Base-by-base conservation (phyloP, 1,139 yeast genomes). In the Zygoascus sp. region DNA sequence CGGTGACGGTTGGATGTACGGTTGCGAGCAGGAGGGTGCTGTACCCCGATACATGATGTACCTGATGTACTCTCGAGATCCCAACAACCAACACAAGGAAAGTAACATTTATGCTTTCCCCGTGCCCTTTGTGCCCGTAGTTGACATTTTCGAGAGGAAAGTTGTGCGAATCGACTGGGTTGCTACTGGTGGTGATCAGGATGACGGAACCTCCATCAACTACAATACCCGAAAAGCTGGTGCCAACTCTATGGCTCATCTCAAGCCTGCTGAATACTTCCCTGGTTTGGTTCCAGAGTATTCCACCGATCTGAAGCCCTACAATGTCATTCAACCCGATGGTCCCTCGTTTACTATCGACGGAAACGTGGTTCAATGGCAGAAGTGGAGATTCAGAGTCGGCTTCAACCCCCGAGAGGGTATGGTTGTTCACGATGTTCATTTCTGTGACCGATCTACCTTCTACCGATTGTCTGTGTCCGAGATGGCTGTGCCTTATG, bases 1-100 rank as follows among this genome's bases (percentile, higher is more conserved):
- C 83, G 58, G 84, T 83, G 96, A 87, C 63, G 90, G 94, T 45
- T 87, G 96, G 95, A 86, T 86, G 74, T 86, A 86, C 64, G 96
- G 95, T 57, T 82, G 88, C 37, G 48, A 46, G 19, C 83, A 89
- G 81, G 84, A 88, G 81, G 94, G 89, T 41, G 77, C 83, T 44
- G 73, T 80, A 44, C 80, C 80, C 61, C 75, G 87, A 64, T 72
- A 81, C 68, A 69, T 82, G 57, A 92, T 84, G 70, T 79, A 82
- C 65, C 83, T 81, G 70, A 81, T 84, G 81, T 87, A 87, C 67
- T 55, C 61, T 55, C 59, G 67, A 40, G 59, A 63, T 47, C 77
- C 88, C 53, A 79, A 79, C 61, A 80, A 80, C 52, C 72, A 81
- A 61, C 92, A 86, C 64, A 68, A 78, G 30, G 95, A 87, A 66